Conservation (phyloP, 495 filamentous ascomycete genomes). For the Aspergillus cavernicola region DNA sequence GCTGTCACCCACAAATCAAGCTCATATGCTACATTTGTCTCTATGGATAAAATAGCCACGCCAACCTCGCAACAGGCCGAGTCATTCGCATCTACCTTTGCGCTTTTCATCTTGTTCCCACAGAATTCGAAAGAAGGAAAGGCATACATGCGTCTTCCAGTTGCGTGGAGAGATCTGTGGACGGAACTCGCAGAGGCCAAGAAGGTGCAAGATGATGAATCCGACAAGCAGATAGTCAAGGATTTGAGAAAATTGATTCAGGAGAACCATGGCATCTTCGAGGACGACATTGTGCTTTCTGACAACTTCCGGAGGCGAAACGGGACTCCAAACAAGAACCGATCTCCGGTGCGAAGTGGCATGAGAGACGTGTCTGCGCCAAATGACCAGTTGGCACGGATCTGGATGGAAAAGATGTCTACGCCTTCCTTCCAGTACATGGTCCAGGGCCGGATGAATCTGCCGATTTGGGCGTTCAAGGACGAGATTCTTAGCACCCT, state of each 20-base stretch:
- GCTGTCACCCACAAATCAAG: conserved; percentile 41
- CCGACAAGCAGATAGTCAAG: conserved; percentile 60
- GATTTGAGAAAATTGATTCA: conserved; percentile 44
- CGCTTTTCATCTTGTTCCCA: conserved; percentile 75
- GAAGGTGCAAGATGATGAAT: conserved; percentile 62
- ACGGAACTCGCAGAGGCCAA: conserved; percentile 66
- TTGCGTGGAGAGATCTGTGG: conserved; percentile 82
- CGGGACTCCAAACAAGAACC: conserved; percentile 43
- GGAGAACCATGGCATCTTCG: conserved; percentile 42
- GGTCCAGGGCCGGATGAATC: conserved; percentile 56
- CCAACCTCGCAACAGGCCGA: conserved; percentile 78
- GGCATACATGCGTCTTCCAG: conserved; percentile 70
- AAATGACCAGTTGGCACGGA: conserved; percentile 50
- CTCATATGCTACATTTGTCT: conserved; percentile 49
- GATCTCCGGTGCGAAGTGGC: conserved; percentile 32
- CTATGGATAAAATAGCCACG: conserved; percentile 73
- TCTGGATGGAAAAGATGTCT: conserved; percentile 68
- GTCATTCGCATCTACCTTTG: conserved; percentile 75
- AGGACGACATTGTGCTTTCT: conserved; percentile 72
- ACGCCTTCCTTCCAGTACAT: conserved; percentile 51
- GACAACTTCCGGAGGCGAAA: conserved; percentile 63
- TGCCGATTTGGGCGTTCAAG: conserved; percentile 88
- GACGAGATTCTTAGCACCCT: conserved; percentile 70
- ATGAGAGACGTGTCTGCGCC: conserved; percentile 40
- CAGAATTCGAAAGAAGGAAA: conserved; percentile 81